Conservation (phyloP, 129 eudicot species). For the Ambrosia trifida region DNA sequence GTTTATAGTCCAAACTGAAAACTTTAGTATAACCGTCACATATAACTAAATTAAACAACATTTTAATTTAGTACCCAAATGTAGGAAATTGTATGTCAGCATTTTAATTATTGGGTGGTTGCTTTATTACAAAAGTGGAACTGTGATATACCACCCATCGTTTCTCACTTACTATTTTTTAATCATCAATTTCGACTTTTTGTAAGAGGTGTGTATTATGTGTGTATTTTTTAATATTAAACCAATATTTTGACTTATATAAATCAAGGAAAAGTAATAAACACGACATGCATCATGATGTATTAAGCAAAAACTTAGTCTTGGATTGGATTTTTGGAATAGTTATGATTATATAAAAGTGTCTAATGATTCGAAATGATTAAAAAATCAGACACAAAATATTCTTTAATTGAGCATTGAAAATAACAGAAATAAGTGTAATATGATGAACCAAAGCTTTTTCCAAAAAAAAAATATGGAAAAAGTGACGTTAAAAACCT, state of each 20-base stretch:
- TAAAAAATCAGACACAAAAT: constrained; percentile 5
- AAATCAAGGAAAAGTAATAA: not conserved
- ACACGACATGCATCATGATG: not conserved
- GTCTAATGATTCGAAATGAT: not conserved
- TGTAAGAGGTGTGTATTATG: not conserved
- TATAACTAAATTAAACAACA: not conserved
- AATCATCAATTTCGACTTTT: constrained; percentile 18
- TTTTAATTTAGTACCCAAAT: constrained; percentile 18
- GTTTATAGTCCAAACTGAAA: no score
- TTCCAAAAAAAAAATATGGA: not conserved
- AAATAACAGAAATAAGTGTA: constrained; percentile 13
- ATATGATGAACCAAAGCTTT: not conserved
- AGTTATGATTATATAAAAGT: constrained; percentile 1
- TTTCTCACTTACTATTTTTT: constrained; percentile 29
- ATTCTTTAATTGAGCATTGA: constrained; percentile 8
- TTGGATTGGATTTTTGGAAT: not conserved
- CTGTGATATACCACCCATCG: constrained; percentile 35
- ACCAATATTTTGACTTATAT: not conserved
- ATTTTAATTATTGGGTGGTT: constrained; percentile 24
- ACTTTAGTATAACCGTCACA: not conserved
- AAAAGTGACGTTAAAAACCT: not conserved
- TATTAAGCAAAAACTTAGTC: not conserved
- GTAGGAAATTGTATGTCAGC: constrained; percentile 32
- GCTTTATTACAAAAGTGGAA: constrained; percentile 34
- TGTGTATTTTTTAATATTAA: not conserved